Evolutionary conservation across 139 green algal genomes (phyloP).

Genomic region (Ettlia oleoabundans): DNA sequence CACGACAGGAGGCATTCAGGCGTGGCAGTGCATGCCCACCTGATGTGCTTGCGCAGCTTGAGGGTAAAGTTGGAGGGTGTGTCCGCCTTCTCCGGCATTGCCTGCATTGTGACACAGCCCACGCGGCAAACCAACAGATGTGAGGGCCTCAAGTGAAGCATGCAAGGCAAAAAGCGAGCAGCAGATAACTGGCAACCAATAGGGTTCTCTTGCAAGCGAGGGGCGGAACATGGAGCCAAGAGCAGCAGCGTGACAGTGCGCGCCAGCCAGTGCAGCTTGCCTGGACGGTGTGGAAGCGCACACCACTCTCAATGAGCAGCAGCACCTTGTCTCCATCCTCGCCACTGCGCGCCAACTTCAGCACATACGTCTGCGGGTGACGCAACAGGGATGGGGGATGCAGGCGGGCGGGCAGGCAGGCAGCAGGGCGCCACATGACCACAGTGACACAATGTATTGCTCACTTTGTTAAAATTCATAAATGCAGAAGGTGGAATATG

Average conservation of each 20-base stretch:
- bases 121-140: too few relatives aligned
- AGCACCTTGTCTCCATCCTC: slow-evolving; percentile 95
- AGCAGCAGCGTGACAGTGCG: too few relatives aligned
- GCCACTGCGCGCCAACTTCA: slow-evolving; percentile 90
- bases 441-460: neutral
- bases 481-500: too few relatives aligned
- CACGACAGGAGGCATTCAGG: too few relatives aligned
- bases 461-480: too few relatives aligned
- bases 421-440: neutral
- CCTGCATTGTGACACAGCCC: slow-evolving; percentile 48
- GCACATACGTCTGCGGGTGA: slow-evolving; percentile 68
- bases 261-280: slow-evolving; percentile 24
- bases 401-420: neutral
- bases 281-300: slow-evolving; percentile 90
- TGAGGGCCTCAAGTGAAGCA: too few relatives aligned
- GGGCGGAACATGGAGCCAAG: too few relatives aligned
- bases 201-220: too few relatives aligned
- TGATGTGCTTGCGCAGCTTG: slow-evolving; percentile 97
- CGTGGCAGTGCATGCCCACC: neutral
- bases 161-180: too few relatives aligned
- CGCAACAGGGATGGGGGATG: neutral
- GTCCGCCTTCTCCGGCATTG: slow-evolving; percentile 72
- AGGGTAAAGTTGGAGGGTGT: slow-evolving; percentile 93
- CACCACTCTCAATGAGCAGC: slow-evolving; percentile 91
- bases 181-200: too few relatives aligned